Percentiles rank a stretch among this genome's conserved stretches.
These are phyloP conservation scores for Phytopythium ostracodes DNA, from an alignment of 352 stramenopile genomes.

Conservation along the genomic window DNA sequence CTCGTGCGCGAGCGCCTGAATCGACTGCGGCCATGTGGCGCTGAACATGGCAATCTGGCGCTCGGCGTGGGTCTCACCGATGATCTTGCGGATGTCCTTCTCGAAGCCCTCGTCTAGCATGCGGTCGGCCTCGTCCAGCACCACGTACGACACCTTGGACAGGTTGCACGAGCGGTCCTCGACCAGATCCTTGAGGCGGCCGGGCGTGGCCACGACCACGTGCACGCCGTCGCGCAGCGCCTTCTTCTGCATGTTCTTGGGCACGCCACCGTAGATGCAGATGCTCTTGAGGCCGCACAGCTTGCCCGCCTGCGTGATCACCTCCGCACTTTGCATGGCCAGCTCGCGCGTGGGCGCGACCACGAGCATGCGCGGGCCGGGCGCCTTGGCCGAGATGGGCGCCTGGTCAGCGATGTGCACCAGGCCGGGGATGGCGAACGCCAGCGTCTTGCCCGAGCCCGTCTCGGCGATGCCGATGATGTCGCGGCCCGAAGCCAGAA, in stretches of 20 bases:
- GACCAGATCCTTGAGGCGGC: constrained; percentile 91
- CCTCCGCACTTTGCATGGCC: constrained; percentile 91
- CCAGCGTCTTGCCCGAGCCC: constrained; percentile 95
- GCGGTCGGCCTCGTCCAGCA: constrained; percentile 96
- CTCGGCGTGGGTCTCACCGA: constrained; percentile 68
- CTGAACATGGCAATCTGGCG: constrained; percentile 98
- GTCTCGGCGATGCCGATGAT: constrained; percentile 93
- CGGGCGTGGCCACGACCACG: constrained; percentile 95
- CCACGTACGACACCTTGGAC: constrained; percentile 90
- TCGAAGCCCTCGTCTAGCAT: constrained; percentile 95
- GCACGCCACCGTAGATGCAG: constrained; percentile 95
- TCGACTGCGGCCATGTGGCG: constrained; percentile 95
- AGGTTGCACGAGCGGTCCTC: constrained; percentile 83
- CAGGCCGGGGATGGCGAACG: constrained; percentile 93
- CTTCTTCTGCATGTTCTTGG: constrained; percentile 92
- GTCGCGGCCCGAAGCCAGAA: constrained; percentile 81
- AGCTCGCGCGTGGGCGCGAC: constrained; percentile 93
- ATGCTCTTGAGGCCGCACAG: constrained; percentile 81
- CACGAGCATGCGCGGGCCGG: constrained; percentile 90
- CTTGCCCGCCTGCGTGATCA: constrained; percentile 91
- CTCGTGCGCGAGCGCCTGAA: constrained; percentile 95
- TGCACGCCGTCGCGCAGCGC: constrained; percentile 85
- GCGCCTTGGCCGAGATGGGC: constrained; percentile 44
- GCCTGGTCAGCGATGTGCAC: constrained; percentile 79
- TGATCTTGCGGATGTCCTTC: constrained; percentile 91